A percentile compares a stretch with the other conserved stretches of the same genome.
Conservation (phyloP, 805 yeast genomes). For the Nakazawaea wyomingensis region DNA sequence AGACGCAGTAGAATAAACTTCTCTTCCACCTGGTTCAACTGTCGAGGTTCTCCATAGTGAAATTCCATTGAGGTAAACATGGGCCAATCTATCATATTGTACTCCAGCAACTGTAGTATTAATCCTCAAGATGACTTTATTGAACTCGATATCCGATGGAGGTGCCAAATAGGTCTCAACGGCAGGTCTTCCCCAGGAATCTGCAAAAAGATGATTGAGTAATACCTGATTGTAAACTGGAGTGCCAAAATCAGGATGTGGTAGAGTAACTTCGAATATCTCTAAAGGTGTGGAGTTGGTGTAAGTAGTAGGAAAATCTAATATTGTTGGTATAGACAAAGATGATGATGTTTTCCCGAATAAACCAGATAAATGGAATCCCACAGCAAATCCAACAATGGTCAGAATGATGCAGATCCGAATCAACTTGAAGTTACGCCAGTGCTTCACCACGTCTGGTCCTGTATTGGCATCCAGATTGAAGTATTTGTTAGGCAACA, state of each 20-base stretch:
- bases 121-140: constrained; percentile 48
- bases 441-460: neutral
- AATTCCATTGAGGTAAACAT: constrained; percentile 53
- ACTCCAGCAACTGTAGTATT: constrained; percentile 50
- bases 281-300: constrained; percentile 15
- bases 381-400: neutral
- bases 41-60: constrained; percentile 86
- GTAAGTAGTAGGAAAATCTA: neutral
- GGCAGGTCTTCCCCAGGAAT: constrained; percentile 58
- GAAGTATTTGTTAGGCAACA: neutral
- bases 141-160: constrained; percentile 34
- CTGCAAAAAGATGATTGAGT: constrained; percentile 45
- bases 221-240: constrained; percentile 37
- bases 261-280: constrained; percentile 27
- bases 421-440: neutral
- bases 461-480: neutral
- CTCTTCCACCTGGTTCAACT: constrained; percentile 61
- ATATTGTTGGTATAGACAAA: neutral
- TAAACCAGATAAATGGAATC: neutral
- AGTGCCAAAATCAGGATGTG: constrained; percentile 23
- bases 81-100: constrained; percentile 63
- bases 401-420: neutral
- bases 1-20: constrained; percentile 41
- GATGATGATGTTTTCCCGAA: neutral
- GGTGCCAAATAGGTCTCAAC: constrained; percentile 39